Conservation (phyloP, 1,284 basidiomycete genomes). For the Meripilus lineatus region DNA sequence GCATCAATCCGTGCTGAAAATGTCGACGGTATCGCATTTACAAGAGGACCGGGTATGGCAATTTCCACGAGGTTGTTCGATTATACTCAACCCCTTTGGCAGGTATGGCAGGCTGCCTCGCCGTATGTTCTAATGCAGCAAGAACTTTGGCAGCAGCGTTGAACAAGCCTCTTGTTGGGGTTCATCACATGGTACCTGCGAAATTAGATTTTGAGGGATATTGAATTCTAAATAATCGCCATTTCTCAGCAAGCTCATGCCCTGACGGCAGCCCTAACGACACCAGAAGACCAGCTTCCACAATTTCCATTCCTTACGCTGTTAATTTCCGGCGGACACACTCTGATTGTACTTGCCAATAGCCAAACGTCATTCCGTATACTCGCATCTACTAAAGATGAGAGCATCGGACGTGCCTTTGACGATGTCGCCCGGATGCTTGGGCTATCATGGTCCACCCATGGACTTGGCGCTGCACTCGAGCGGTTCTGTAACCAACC, state of each 20-base stretch:
- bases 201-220: conserved; percentile 3
- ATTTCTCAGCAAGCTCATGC: conserved; percentile 87
- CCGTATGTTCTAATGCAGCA: conserved; percentile 73
- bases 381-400: conserved; percentile 74
- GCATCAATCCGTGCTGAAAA: conserved; percentile 55
- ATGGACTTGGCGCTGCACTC: conserved; percentile 72
- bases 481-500: conserved; percentile 56
- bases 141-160: conserved; percentile 76
- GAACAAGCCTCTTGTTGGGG: conserved; percentile 78
- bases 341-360: conserved; percentile 74
- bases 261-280: conserved; percentile 77
- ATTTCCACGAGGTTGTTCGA: neutral
- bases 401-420: conserved; percentile 72
- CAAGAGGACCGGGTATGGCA: conserved; percentile 75
- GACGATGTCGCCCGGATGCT: conserved; percentile 79
- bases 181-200: conserved; percentile 85
- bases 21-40: conserved; percentile 87
- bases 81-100: neutral
- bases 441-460: conserved; percentile 52
- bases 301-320: conserved; percentile 84
- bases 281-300: conserved; percentile 44
- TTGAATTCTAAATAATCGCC: conserved; percentile 5
- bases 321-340: conserved; percentile 89
- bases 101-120: conserved; percentile 80
- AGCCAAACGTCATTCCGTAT: conserved; percentile 59